Percentiles rank a stretch among this genome's conserved stretches.
Evolutionary conservation across 2,329 filamentous ascomycete genomes (phyloP).

Genomic region (Monascus ruber): DNA sequence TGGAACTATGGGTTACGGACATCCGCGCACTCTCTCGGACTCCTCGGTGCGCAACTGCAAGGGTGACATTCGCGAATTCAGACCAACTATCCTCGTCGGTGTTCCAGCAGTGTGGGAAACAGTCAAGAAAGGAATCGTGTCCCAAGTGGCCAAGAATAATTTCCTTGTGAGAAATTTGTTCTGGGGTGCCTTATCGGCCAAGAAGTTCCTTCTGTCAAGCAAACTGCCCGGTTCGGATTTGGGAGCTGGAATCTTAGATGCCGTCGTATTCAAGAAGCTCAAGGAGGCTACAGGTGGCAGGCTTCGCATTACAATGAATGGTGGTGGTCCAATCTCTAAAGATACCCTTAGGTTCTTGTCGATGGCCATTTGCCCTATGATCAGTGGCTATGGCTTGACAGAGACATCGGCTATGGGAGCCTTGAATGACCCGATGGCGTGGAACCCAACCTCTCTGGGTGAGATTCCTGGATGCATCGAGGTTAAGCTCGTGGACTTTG

Average conservation of each 20-base stretch:
- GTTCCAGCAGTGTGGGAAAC: slow-evolving; percentile 97
- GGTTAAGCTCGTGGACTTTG: slow-evolving; percentile 81
- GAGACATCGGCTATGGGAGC: slow-evolving; percentile 65
- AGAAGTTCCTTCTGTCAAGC: slow-evolving; percentile 46
- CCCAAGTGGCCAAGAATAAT: slow-evolving; percentile 62
- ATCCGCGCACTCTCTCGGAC: slow-evolving; percentile 79
- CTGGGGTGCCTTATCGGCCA: slow-evolving; percentile 53
- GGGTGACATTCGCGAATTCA: slow-evolving; percentile 87
- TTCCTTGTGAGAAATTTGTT: slow-evolving; percentile 67
- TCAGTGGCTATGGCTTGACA: slow-evolving; percentile 85
- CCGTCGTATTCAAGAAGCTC: slow-evolving; percentile 82
- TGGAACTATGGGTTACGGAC: slow-evolving; percentile 86
- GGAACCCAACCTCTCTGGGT: slow-evolving; percentile 66
- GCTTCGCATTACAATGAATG: slow-evolving; percentile 85
- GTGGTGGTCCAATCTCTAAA: slow-evolving; percentile 78
- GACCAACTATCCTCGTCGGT: slow-evolving; percentile 80
- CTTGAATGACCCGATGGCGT: slow-evolving; percentile 63
- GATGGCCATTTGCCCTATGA: slow-evolving; percentile 86
- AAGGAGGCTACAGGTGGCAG: slow-evolving; percentile 80
- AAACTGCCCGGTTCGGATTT: slow-evolving; percentile 38
- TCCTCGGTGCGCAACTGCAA: slow-evolving; percentile 75
- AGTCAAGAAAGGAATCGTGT: slow-evolving; percentile 84
- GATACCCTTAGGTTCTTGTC: slow-evolving; percentile 86
- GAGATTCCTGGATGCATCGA: slow-evolving; percentile 68
- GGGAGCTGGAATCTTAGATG: slow-evolving; percentile 60